A percentile compares a stretch with the other conserved stretches of the same genome.
Conservation (phyloP, 1,284 basidiomycete genomes). For the Sporisorium reilianum region DNA sequence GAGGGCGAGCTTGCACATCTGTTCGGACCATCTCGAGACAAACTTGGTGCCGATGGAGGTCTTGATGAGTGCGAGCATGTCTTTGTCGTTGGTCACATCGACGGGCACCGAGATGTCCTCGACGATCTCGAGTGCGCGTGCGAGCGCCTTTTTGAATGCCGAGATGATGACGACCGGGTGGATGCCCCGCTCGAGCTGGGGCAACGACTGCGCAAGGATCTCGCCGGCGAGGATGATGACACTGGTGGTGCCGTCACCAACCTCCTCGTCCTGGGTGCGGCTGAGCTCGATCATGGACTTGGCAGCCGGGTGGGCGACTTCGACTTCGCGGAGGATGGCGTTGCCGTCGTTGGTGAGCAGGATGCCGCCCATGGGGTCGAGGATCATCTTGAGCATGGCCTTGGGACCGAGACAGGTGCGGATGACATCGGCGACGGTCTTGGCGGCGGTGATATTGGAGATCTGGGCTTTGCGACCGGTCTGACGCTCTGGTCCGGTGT, state of each 20-base stretch:
- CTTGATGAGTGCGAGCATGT: constrained; percentile 97
- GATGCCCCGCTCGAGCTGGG: constrained; percentile 93
- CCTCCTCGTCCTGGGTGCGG: constrained; percentile 97
- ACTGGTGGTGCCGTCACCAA: constrained; percentile 96
- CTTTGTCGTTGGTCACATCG: constrained; percentile 84
- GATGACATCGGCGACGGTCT: constrained; percentile 99
- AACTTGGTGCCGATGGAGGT: constrained; percentile 99
- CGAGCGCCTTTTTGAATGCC: constrained; percentile 94
- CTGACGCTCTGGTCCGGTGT: constrained; percentile 92
- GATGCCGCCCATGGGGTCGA: constrained; percentile 75
- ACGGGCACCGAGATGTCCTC: constrained; percentile 89
- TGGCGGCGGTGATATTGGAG: constrained; percentile 96
- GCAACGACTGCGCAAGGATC: constrained; percentile 93
- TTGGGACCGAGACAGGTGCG: constrained; percentile 96
- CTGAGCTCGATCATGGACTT: constrained; percentile 99
- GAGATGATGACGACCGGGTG: constrained; percentile 99
- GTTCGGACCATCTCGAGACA: constrained; percentile 92
- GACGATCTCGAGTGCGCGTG: constrained; percentile 89
- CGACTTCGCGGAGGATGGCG: constrained; percentile 95
- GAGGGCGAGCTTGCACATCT: constrained; percentile 95
- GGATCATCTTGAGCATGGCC: constrained; percentile 99
- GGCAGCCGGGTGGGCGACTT: constrained; percentile 96
- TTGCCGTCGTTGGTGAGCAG: constrained; percentile 93
- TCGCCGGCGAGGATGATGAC: constrained; percentile 99
- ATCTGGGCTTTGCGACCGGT: constrained; percentile 95